A percentile compares a stretch with the other conserved stretches of the same genome.
phyloP scores from a whole-genome alignment of 108 stramenopile species.

The Tribonema minus region DNA sequence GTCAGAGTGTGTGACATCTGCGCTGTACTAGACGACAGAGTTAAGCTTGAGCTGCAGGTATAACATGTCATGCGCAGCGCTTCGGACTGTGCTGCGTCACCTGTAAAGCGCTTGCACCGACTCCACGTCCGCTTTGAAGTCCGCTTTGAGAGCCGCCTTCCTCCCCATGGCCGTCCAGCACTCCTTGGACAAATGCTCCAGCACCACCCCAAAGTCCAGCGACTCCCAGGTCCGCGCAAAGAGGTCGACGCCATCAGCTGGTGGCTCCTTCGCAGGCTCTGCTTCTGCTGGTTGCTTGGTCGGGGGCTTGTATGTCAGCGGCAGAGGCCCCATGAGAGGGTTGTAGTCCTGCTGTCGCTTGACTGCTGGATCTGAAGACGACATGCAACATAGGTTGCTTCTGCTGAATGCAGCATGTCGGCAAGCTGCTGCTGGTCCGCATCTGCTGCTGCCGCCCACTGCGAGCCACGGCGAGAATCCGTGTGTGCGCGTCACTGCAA shows the following conservation, averaged over 20 bases:
- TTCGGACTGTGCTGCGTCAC: no score
- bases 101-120: slow-evolving; percentile 36
- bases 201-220: slow-evolving; percentile 45
- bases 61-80: slow-evolving; percentile 3
- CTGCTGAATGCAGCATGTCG: no score
- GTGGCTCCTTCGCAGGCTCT: background rate
- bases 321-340: background rate
- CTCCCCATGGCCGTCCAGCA: slow-evolving; percentile 41
- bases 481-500: background rate
- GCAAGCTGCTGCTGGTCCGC: background rate
- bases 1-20: no score
- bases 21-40: no score
- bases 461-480: background rate
- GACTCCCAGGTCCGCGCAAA: slow-evolving; percentile 46
- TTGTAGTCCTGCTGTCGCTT: background rate
- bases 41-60: no score
- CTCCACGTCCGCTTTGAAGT: slow-evolving; percentile 25
- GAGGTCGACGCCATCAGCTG: slow-evolving; percentile 17
- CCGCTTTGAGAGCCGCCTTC: slow-evolving; percentile 11
- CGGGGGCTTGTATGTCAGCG: background rate
- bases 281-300: background rate
- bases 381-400: background rate
- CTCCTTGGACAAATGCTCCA: slow-evolving; percentile 24
- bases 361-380: background rate
- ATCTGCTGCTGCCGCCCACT: background rate